Evolutionary conservation across 2,329 filamentous ascomycete genomes (phyloP).

Genomic region (Fusarium sp.): DNA sequence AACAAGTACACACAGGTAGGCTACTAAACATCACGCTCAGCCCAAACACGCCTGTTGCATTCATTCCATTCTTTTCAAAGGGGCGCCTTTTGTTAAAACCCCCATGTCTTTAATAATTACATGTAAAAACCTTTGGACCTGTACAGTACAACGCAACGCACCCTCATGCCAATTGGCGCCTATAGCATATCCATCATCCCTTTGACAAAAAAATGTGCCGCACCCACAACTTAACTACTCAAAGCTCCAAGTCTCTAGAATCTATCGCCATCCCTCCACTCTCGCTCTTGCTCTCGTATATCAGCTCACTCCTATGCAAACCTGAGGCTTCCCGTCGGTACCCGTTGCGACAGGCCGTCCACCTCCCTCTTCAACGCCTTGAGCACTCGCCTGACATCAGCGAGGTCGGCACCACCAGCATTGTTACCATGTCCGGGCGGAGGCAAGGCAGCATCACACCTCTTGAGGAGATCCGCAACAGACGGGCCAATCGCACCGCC

Average conservation of each 20-base stretch:
- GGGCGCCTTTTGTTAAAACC: slow-evolving; percentile 26
- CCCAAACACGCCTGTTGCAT: slow-evolving; percentile 11
- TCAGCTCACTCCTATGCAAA: slow-evolving; percentile 54
- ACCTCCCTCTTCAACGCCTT: slow-evolving; percentile 58
- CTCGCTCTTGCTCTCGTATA: slow-evolving; percentile 6
- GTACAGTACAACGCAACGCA: slow-evolving; percentile 47
- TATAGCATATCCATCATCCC: slow-evolving; percentile 46
- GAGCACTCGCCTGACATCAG: slow-evolving; percentile 57
- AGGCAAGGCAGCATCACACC: slow-evolving; percentile 60
- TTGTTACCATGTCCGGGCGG: slow-evolving; percentile 55
- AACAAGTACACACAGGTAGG: neutral
- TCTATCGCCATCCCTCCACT: slow-evolving; percentile 3
- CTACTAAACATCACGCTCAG: neutral
- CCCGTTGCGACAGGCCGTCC: slow-evolving; percentile 56
- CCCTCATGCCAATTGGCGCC: slow-evolving; percentile 46
- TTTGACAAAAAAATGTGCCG: slow-evolving; percentile 42
- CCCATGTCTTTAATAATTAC: slow-evolving; percentile 46
- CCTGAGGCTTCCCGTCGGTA: slow-evolving; percentile 57
- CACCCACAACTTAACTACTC: slow-evolving; percentile 33
- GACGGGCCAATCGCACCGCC: slow-evolving; percentile 55
- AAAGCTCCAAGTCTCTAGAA: slow-evolving; percentile 23
- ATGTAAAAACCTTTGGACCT: slow-evolving; percentile 41
- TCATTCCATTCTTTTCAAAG: slow-evolving; percentile 39
- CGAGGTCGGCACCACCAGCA: slow-evolving; percentile 58
- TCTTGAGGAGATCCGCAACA: slow-evolving; percentile 61